phyloP scores from a whole-genome alignment of 2,329 filamentous ascomycete species.

The Drechslerella coelobrocha region DNA sequence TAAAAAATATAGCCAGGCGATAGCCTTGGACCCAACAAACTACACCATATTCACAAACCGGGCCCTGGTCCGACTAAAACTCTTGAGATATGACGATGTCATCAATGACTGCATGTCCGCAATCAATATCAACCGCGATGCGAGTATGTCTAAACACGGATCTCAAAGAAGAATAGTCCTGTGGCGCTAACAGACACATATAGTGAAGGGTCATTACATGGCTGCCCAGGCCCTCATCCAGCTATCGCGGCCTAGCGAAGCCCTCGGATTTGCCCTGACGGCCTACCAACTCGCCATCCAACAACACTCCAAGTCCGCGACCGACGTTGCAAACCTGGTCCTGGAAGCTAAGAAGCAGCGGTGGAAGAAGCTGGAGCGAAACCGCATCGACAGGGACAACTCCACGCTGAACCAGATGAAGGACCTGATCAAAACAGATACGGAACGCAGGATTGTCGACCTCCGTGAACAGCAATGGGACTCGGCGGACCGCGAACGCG shows the following conservation, averaged over 20 bases:
- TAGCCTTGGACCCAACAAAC: conserved; percentile 71
- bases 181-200: neutral
- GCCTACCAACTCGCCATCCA: conserved; percentile 75
- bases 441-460: conserved; percentile 59
- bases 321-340: conserved; percentile 75
- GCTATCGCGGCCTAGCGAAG: conserved; percentile 74
- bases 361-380: conserved; percentile 77
- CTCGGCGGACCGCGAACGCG: conserved; percentile 60
- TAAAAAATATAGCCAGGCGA: conserved; percentile 75
- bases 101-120: conserved; percentile 79
- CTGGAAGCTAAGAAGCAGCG: conserved; percentile 81
- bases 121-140: conserved; percentile 69
- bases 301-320: conserved; percentile 70
- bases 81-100: conserved; percentile 74
- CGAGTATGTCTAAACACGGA: conserved; percentile 60
- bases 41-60: conserved; percentile 87
- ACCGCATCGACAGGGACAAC: conserved; percentile 65
- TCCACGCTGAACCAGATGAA: conserved; percentile 69
- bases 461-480: conserved; percentile 60
- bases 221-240: conserved; percentile 74
- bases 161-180: neutral
- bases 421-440: conserved; percentile 62
- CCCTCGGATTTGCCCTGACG: conserved; percentile 71
- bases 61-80: conserved; percentile 78
- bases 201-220: conserved; percentile 46